Base-by-base conservation (phyloP, 2,329 filamentous ascomycete species). In the Sporothrix protearum region DNA sequence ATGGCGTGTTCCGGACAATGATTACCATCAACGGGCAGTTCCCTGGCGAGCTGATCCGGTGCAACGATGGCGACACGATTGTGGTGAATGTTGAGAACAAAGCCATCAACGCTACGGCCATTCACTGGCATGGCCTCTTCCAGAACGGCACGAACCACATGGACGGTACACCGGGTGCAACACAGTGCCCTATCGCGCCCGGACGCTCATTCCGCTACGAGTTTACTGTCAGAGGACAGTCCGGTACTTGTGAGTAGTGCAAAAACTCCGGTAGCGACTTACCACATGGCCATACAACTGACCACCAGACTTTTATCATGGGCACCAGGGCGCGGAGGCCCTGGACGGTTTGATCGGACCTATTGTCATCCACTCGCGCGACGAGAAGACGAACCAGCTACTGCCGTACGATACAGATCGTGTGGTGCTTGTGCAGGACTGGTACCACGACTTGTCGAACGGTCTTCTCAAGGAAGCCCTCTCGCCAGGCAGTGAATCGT, bases 21-120 rank as follows among this genome's bases (percentile, higher is more conserved):
- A 92, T 81, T 0, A 87, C 90, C 49, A 91, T 93, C 80, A 93
- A 95, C 77, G 88, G 89, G 47, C 83, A 91, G 77, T 94, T 92
- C 79, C 92, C 92, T 0, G 86, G 92, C 0, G 92, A 92, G 6
- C 79, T 91, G 59, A 87, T 96, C 61, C 87, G 92, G 74, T 88
- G 89, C 73, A 92, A 92, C 75, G 88, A 92, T 74, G 91, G 91
- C 25, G 92, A 96, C 76, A 88, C 85, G 0, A 79, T 96, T 9
- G 79, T 92, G 3, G 87, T 94, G 57, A 87, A 89, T 53, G 83
- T 91, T 69, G 83, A 87, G 78, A 92, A 92, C 77, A 80, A 82
- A 30, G 81, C 91, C 6, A 86, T 85, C 7, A 89, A 92, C 75
- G 84, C 90, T 77, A 87, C 87, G 25, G 85, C 82, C 70, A 81